phyloP scores from a whole-genome alignment of 148 eudicot species.

The Persicaria maculosa region DNA sequence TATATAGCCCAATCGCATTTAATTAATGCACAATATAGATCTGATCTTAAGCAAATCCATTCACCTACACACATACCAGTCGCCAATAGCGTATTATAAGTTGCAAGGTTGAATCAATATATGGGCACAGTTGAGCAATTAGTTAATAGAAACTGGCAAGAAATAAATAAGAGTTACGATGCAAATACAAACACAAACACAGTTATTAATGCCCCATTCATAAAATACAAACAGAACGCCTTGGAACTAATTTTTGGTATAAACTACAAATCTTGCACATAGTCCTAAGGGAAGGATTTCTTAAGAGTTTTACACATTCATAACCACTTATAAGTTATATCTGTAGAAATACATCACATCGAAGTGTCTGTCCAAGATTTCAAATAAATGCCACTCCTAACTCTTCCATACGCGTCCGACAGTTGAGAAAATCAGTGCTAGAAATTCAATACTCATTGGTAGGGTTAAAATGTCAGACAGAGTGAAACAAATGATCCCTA shows the following conservation, averaged over 20 bases:
- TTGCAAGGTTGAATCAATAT: no score
- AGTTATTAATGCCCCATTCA: not conserved
- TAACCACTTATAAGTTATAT: not conserved
- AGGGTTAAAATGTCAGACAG: no score
- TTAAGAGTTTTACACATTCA: not conserved
- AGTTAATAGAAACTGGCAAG: not conserved
- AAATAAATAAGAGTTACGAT: not conserved
- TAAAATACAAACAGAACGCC: not conserved
- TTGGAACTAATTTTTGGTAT: not conserved
- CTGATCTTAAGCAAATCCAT: not conserved
- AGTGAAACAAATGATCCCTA: no score
- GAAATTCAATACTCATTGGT: no score
- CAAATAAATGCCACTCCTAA: not conserved
- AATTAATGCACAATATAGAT: not conserved
- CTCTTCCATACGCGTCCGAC: no score
- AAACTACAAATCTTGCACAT: not conserved
- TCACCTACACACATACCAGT: not conserved
- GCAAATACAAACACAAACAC: not conserved
- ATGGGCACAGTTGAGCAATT: not conserved
- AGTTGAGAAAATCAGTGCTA: not conserved
- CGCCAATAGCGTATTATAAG: not conserved
- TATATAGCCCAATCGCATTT: not conserved
- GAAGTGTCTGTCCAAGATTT: not conserved
- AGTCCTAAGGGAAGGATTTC: not conserved
- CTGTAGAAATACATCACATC: not conserved